These are phyloP conservation scores for Carex arenaria DNA, from an alignment of 202 grass and related monocot genomes.

Conservation along the genomic window DNA sequence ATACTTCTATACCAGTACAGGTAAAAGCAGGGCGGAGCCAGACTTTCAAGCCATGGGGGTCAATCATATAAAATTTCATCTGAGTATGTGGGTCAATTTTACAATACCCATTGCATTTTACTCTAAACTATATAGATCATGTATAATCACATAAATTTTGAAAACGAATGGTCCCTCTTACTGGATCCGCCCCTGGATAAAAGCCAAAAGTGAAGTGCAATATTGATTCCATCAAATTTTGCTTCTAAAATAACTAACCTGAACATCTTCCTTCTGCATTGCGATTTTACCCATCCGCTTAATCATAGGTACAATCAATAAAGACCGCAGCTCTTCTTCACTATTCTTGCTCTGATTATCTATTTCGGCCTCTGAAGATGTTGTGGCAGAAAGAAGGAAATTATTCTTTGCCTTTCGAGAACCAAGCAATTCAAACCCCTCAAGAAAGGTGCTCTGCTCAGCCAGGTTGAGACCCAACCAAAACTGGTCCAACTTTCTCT, in stretches of 20 bases:
- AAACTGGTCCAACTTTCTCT: slow-evolving; percentile 41
- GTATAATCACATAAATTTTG: too few relatives aligned
- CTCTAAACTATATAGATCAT: too few relatives aligned
- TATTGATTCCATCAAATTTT: neutral
- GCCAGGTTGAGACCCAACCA: slow-evolving; percentile 52
- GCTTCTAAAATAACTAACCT: slow-evolving; percentile 39
- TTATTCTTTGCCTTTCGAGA: slow-evolving; percentile 59
- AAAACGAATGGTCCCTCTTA: too few relatives aligned
- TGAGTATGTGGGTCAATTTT: too few relatives aligned
- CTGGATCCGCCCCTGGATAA: neutral
- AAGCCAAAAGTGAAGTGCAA: neutral
- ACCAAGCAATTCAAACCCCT: slow-evolving; percentile 82
- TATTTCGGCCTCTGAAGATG: slow-evolving; percentile 20
- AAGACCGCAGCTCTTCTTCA: slow-evolving; percentile 43
- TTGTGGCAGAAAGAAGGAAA: slow-evolving; percentile 52
- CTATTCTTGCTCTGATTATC: slow-evolving; percentile 33
- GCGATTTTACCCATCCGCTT: slow-evolving; percentile 95
- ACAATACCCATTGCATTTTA: too few relatives aligned
- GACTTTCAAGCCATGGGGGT: too few relatives aligned
- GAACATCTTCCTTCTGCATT: slow-evolving; percentile 67
- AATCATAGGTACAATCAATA: slow-evolving; percentile 64
- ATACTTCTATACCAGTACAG: neutral
- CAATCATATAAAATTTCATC: too few relatives aligned
- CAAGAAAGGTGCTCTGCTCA: slow-evolving; percentile 49
- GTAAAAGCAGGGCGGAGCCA: neutral